Conservation (phyloP, 352 stramenopile genomes). For the Aphanomyces invadans region DNA sequence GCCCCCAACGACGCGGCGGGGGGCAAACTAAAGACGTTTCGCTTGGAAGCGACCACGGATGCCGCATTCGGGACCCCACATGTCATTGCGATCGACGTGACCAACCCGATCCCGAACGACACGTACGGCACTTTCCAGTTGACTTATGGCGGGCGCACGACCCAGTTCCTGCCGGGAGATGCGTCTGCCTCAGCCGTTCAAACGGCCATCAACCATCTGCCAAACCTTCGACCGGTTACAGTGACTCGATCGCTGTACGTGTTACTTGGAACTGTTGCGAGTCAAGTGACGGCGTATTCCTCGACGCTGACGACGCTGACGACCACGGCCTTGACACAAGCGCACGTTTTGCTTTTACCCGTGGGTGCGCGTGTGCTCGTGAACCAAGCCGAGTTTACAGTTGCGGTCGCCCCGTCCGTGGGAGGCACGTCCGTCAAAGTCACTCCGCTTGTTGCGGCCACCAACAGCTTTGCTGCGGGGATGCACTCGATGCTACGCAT, state of each 20-base stretch:
- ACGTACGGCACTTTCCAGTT: slow-evolving; percentile 56
- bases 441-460: slow-evolving; percentile 29
- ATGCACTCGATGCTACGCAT: slow-evolving; percentile 32
- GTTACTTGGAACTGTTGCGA: slow-evolving; percentile 34
- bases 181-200: slow-evolving; percentile 35
- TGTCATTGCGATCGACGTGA: slow-evolving; percentile 45
- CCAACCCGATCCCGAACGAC: slow-evolving; percentile 41
- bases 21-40: slow-evolving; percentile 39
- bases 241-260: slow-evolving; percentile 44
- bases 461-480: slow-evolving; percentile 30
- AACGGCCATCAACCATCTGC: slow-evolving; percentile 36
- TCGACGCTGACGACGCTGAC: slow-evolving; percentile 34
- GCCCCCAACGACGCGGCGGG: slow-evolving; percentile 25
- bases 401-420: slow-evolving; percentile 35
- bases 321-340: slow-evolving; percentile 33
- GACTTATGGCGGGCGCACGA: slow-evolving; percentile 47
- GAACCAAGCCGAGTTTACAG: slow-evolving; percentile 30
- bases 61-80: slow-evolving; percentile 39
- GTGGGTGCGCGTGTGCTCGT: slow-evolving; percentile 36
- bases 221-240: slow-evolving; percentile 40
- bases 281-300: slow-evolving; percentile 34
- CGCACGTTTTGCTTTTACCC: slow-evolving; percentile 35
- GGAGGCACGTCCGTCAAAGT: slow-evolving; percentile 42
- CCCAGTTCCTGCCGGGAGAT: slow-evolving; percentile 45
- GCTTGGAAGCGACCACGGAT: slow-evolving; percentile 51